These are phyloP conservation scores for Cladosporium sp. DNA, from an alignment of 2,329 filamentous ascomycete species.

Conservation along the genomic window DNA sequence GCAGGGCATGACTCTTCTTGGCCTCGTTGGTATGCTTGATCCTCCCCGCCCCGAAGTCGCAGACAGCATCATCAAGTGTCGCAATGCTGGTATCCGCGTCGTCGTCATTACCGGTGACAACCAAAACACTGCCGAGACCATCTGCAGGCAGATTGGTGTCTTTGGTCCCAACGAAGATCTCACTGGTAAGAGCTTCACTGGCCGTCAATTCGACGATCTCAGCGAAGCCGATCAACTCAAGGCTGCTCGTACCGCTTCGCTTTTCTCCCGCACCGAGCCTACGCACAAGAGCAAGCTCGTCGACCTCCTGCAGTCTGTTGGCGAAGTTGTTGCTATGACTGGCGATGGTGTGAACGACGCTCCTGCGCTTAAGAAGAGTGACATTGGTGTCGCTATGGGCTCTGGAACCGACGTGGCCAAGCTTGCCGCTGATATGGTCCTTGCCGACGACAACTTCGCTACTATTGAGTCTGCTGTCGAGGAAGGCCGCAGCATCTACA, in stretches of 20 bases:
- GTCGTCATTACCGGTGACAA: constrained; percentile 99
- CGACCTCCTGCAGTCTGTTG: constrained; percentile 87
- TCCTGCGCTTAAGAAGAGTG: constrained; percentile 94
- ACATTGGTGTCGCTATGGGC: constrained; percentile 99
- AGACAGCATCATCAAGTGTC: constrained; percentile 82
- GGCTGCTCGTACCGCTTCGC: constrained; percentile 79
- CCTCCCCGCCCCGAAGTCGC: constrained; percentile 91
- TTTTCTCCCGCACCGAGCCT: constrained; percentile 96
- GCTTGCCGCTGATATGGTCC: constrained; percentile 96
- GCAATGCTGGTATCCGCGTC: constrained; percentile 89
- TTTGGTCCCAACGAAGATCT: constrained; percentile 82
- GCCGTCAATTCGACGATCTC: constrained; percentile 88
- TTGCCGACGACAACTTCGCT: constrained; percentile 97
- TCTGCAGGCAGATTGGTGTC: constrained; percentile 95
- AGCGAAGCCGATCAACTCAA: constrained; percentile 75
- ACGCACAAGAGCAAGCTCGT: constrained; percentile 97
- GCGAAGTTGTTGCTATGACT: constrained; percentile 98
- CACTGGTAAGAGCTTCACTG: constrained; percentile 89
- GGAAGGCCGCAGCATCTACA: constrained; percentile 97
- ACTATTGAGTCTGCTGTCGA: constrained; percentile 96
- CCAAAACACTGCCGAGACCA: constrained; percentile 94
- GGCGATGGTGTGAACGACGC: constrained; percentile 98
- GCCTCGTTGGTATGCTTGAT: constrained; percentile 94
- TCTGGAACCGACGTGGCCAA: constrained; percentile 97
- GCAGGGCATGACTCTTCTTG: constrained; percentile 90